A percentile compares a stretch with the other conserved stretches of the same genome.
phyloP scores from a whole-genome alignment of 192 early-diverging fungal genomes.

The Rhizophagus sp. region DNA sequence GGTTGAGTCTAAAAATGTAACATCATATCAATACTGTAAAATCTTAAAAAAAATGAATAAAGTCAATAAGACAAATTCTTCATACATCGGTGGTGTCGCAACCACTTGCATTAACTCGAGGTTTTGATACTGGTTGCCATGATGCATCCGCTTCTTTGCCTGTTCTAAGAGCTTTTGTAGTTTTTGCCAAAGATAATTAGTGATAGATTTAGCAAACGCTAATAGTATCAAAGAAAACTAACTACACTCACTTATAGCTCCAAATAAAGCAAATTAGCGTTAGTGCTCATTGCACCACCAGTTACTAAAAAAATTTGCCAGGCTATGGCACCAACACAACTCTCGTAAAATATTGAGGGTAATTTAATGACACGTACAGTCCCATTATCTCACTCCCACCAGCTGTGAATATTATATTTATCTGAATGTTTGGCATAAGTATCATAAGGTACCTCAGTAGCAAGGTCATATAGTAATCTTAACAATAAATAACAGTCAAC shows the following conservation, averaged over 20 bases:
- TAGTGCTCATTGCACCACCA: background rate
- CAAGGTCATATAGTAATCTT: constrained; percentile 4
- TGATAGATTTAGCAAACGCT: background rate
- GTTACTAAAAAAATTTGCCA: background rate
- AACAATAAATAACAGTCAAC: constrained; percentile 11
- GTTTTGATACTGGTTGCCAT: too few species aligned
- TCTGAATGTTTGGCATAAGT: background rate
- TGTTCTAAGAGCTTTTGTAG: too few species aligned
- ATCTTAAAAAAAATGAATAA: background rate
- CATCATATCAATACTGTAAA: background rate
- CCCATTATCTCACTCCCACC: constrained; percentile 22
- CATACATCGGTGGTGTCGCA: too few species aligned
- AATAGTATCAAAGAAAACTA: background rate
- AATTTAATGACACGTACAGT: constrained; percentile 19
- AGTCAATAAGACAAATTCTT: too few species aligned
- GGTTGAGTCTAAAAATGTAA: background rate
- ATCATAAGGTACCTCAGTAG: constrained; percentile 1
- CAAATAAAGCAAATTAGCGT: background rate
- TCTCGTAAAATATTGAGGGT: constrained; percentile 9
- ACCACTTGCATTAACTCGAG: too few species aligned
- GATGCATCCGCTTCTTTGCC: too few species aligned
- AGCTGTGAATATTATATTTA: constrained; percentile 3
- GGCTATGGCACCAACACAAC: background rate
- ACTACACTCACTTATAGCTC: constrained; percentile 9
- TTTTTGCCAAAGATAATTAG: background rate